Base-by-base conservation (phyloP, 352 stramenopile species). In the Pythium folliculosum region DNA sequence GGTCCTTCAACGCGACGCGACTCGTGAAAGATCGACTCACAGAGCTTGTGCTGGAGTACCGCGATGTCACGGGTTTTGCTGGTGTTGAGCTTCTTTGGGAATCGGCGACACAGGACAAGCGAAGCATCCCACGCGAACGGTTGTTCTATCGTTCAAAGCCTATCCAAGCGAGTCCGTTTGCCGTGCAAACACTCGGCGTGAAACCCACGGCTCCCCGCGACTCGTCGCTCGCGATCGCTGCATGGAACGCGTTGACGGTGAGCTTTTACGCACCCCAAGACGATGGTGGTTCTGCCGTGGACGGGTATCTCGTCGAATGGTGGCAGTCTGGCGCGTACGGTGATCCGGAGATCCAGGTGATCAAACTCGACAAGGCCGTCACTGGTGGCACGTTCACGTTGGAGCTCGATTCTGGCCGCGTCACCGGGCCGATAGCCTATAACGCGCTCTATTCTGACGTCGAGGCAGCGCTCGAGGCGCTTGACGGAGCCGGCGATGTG, bases 231-330 rank as follows among this genome's bases (percentile, higher is more conserved):
- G 62, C 65, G 0, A 92, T 94, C 17, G 73, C 75, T 30, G 76
- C 67, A 12, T 70, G 60, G 40, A 58, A 92, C 25, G 71, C 75
- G 10, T 84, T 99, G 14, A 80, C 78, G 7, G 76, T 98, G 22
- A 84, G 75, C n/a, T 99, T 97, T 70, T 80, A 71, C 32, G 73
- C 80, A 2, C 92, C 95, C 0, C 43, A 78, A 10, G 85, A 97
- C 35, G 86, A 97, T 65, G 95, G 95, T 37, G 96, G 96, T 8
- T 79, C 91, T 0, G 67, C 70, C 7, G 82, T 98, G 16, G 89
- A 86, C 10, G 70, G 70, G 32, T 99, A 96, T 69, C 73, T 82
- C 63, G 88, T 98, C 23, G 94, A 99, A 60, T 96, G 84, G 86
- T 95, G 84, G 84, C 78, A 72, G 0, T 74, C 80, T 19, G 76